phyloP scores from a whole-genome alignment of 83 land plant genomes.

The Picea abies region DNA sequence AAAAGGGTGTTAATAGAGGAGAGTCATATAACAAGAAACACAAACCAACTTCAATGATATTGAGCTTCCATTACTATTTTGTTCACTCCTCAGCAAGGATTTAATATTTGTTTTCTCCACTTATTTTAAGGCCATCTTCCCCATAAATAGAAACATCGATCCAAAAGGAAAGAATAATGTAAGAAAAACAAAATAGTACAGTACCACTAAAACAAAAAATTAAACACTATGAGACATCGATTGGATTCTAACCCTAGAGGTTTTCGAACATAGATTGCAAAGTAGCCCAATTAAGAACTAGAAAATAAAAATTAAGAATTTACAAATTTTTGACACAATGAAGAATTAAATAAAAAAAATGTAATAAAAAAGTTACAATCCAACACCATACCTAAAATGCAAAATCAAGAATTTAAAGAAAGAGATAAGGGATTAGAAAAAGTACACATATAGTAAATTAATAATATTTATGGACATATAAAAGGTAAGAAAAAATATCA shows the following conservation, averaged over 20 bases:
- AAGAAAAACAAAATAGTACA: background rate
- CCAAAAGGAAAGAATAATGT: background rate
- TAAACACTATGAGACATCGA: background rate
- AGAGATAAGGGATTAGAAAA: background rate
- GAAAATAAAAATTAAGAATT: background rate
- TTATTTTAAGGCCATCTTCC: background rate
- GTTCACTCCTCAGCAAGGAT: background rate
- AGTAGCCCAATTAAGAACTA: background rate
- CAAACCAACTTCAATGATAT: conserved; percentile 1
- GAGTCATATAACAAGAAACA: background rate
- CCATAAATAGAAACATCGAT: background rate
- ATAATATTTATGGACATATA: background rate
- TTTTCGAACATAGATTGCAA: too few species aligned
- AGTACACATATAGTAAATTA: background rate
- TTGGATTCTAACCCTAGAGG: background rate
- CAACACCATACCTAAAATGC: background rate
- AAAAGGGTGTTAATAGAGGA: background rate
- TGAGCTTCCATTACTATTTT: background rate
- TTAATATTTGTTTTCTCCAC: background rate
- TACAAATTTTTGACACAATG: background rate
- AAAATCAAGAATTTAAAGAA: background rate
- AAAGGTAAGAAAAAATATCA: background rate
- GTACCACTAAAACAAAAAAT: background rate
- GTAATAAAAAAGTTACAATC: background rate
- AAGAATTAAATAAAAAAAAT: background rate